phyloP scores from a whole-genome alignment of 257 asterid genomes.

The Salvia hispanica region DNA sequence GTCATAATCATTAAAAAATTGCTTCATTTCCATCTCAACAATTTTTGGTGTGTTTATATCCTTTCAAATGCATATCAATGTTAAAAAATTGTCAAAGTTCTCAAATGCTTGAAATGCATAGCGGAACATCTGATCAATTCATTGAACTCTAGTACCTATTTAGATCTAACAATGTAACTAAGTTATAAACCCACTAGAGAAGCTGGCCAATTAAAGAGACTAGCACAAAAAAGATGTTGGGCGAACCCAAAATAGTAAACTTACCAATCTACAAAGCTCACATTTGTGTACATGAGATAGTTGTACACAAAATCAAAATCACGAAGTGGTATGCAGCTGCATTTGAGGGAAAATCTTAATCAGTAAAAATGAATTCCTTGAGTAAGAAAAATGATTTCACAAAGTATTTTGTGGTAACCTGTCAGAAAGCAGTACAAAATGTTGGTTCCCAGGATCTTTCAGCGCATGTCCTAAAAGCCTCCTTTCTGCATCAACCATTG shows the following conservation, averaged over 20 bases:
- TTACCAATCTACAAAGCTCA: constrained; percentile 94
- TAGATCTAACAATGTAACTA: neutral
- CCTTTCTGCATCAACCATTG: constrained; percentile 99
- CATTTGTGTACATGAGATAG: constrained; percentile 91
- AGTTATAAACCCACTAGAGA: neutral
- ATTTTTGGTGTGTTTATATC: neutral
- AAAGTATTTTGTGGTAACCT: constrained; percentile 51
- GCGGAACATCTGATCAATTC: constrained; percentile 6
- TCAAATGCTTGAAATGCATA: neutral
- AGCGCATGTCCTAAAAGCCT: constrained; percentile 89
- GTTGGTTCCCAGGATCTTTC: constrained; percentile 79
- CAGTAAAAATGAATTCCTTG: constrained; percentile 30
- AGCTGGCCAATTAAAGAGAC: constrained; percentile 12
- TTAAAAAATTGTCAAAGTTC: neutral
- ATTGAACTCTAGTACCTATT: constrained; percentile 1
- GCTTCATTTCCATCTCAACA: constrained; percentile 22
- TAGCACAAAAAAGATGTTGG: constrained; percentile 18
- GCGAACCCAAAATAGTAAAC: constrained; percentile 30
- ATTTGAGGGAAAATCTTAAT: constrained; percentile 38
- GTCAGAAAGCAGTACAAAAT: constrained; percentile 92
- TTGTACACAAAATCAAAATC: constrained; percentile 84
- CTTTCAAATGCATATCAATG: neutral
- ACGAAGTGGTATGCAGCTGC: constrained; percentile 95
- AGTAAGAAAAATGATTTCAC: constrained; percentile 12
- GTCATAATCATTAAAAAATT: constrained; percentile 13